Evolutionary conservation across 2,329 filamentous ascomycete genomes (phyloP).

Genomic region (Microsporum ferrugineum): DNA sequence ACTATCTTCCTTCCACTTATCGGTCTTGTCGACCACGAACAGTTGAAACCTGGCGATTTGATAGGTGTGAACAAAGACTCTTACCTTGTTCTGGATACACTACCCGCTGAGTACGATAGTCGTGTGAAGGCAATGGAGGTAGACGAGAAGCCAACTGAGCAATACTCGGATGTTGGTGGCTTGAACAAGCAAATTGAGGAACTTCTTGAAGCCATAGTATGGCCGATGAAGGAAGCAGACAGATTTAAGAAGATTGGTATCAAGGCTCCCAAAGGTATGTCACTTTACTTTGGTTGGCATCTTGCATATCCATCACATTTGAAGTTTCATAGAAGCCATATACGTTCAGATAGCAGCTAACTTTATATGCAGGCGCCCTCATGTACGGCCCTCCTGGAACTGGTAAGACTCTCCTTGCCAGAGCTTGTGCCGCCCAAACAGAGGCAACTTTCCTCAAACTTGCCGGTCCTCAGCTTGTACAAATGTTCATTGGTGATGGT

Average conservation of each 20-base stretch:
- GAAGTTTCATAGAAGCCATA: slow-evolving; percentile 7
- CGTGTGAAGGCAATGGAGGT: slow-evolving; percentile 99
- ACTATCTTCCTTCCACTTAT: slow-evolving; percentile 98
- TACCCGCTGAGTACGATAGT: slow-evolving; percentile 96
- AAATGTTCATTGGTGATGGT: slow-evolving; percentile 99
- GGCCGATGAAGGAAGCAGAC: slow-evolving; percentile 99
- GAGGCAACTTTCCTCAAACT: slow-evolving; percentile 98
- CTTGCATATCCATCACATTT: slow-evolving; percentile 5
- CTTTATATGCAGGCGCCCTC: slow-evolving; percentile 58
- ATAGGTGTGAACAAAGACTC: slow-evolving; percentile 99
- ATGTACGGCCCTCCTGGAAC: slow-evolving; percentile 70
- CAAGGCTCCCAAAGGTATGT: slow-evolving; percentile 91
- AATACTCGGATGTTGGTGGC: slow-evolving; percentile 95
- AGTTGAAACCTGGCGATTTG: slow-evolving; percentile 86
- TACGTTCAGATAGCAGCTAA: background rate
- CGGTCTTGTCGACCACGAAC: slow-evolving; percentile 88
- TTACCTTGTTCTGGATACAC: slow-evolving; percentile 89
- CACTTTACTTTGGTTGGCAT: slow-evolving; percentile 10
- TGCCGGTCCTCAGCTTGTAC: slow-evolving; percentile 90
- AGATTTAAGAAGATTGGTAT: slow-evolving; percentile 99
- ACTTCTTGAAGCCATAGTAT: slow-evolving; percentile 94
- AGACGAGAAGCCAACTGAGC: slow-evolving; percentile 98
- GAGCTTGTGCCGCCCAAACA: slow-evolving; percentile 93
- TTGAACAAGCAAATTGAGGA: slow-evolving; percentile 99
- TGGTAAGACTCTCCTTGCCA: slow-evolving; percentile 54